These are phyloP conservation scores for Edaphochlamys debaryana DNA, from an alignment of 139 green algal genomes.

Conservation along the genomic window DNA sequence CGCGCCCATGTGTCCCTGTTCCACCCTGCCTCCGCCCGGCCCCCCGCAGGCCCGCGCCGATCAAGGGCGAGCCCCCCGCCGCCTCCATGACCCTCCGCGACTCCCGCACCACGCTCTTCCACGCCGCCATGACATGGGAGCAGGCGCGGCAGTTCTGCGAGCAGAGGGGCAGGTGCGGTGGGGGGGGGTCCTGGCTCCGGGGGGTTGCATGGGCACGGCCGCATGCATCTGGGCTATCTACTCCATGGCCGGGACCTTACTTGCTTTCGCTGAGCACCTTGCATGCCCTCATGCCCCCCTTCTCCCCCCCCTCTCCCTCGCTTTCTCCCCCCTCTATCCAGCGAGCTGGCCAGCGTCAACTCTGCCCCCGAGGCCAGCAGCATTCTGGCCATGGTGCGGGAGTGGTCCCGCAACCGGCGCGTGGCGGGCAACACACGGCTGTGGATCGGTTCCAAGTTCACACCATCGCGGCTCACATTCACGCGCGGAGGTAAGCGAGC, in stretches of 20 bases:
- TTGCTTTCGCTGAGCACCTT: too few species aligned
- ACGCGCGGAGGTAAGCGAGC: too few species aligned
- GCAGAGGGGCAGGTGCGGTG: background rate
- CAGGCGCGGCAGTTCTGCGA: background rate
- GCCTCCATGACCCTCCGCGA: background rate
- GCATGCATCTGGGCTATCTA: background rate
- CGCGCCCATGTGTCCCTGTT: too few species aligned
- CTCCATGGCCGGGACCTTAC: too few species aligned
- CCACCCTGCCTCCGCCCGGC: too few species aligned
- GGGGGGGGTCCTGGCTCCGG: too few species aligned
- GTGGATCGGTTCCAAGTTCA: background rate
- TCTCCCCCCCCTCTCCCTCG: background rate
- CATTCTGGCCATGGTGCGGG: background rate
- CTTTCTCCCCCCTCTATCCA: too few species aligned
- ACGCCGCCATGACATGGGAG: background rate
- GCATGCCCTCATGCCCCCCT: too few species aligned
- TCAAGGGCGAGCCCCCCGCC: too few species aligned
- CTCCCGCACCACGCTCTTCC: background rate
- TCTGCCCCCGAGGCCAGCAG: background rate
- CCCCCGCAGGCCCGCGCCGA: too few species aligned
- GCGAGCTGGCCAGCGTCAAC: background rate
- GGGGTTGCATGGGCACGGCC: too few species aligned
- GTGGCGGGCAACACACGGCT: background rate
- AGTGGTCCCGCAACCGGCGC: background rate
- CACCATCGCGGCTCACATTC: too few species aligned